phyloP scores from a whole-genome alignment of 768 basidiomycete genomes.

The Tricholoma hemisulphureum region DNA sequence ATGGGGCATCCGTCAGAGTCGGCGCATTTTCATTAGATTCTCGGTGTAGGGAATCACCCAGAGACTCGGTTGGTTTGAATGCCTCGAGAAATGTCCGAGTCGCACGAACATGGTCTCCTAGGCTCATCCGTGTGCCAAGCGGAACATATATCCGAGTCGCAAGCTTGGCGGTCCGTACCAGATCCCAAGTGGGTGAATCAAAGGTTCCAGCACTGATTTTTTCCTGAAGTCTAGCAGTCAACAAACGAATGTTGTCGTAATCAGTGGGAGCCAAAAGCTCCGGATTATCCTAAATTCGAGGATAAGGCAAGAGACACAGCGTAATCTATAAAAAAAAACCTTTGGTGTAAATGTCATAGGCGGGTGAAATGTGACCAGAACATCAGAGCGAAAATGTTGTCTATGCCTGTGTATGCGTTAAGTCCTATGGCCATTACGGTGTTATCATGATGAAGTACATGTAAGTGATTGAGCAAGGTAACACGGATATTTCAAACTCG shows the following conservation, averaged over 20 bases:
- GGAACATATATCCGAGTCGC: conserved; percentile 83
- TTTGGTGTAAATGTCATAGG: conserved; percentile 66
- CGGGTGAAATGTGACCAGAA: conserved; percentile 77
- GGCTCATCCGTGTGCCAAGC: conserved; percentile 79
- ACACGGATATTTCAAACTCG: conserved; percentile 68
- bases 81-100: conserved; percentile 73
- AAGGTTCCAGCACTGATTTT: conserved; percentile 76
- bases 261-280: conserved; percentile 70
- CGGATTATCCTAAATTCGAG: conserved; percentile 55
- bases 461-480: conserved; percentile 81
- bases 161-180: conserved; percentile 71
- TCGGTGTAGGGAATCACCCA: conserved; percentile 25
- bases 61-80: conserved; percentile 48
- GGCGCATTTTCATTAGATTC: conserved; percentile 25
- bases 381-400: conserved; percentile 85
- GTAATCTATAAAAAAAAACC: conserved; percentile 31
- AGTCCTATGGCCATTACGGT: not conserved
- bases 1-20: conserved; percentile 13
- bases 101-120: conserved; percentile 82
- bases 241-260: conserved; percentile 53
- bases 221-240: conserved; percentile 63
- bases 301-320: conserved; percentile 2
- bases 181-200: conserved; percentile 83
- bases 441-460: conserved; percentile 44
- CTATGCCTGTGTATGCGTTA: conserved; percentile 54